Base-by-base conservation (phyloP, 345 rosid genomes). In the Rhodamnia rubescens region DNA sequence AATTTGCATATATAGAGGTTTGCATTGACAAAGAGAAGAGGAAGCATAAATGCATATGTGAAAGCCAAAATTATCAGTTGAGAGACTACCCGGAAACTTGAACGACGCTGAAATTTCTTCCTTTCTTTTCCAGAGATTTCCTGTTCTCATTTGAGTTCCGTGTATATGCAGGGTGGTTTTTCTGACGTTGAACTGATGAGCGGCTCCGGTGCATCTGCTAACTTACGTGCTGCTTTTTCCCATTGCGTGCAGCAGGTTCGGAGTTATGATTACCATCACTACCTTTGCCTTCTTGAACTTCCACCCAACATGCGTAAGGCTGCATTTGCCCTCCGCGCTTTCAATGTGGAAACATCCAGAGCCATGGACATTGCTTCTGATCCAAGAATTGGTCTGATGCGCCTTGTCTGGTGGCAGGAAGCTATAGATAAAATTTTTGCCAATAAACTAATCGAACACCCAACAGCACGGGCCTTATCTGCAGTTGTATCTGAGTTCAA, bases 361-460 rank as follows among this genome's bases (percentile, higher is more conserved):
- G 99, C 99, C 44, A 93, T 94, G 95, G 99, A 97, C 86, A 91
- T 95, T 84, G 95, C 99, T 82, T 97, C 99, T 78, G 97, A 97
- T 89, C 96, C 98, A 82, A 93, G 89, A 74, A 94, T 97, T 56
- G 99, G 98, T 15, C 94, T 97, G 50, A 95, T 94, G 98, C 94
- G 97, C 55, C 93, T 97, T 58, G 89, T 95, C 26, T 95, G 99
- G 99, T 95, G 99, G 99, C 92, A 94, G 92, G 99, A 97, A 87
- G 94, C 93, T 51, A 92, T 97, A 53, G 98, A 95, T 87, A 97
- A 94, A 90, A 93, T 97, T 83, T 97, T 94, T 85, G 85, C 91
- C 81, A 90, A 91, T 18, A 93, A 97, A 83, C 69, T 89, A 50
- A 91, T 97, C 9, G 95, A 94, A 91, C 96, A 95, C 87, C 98